Base-by-base conservation (phyloP, 805 yeast genomes). In the Danielia reshetovae region DNA sequence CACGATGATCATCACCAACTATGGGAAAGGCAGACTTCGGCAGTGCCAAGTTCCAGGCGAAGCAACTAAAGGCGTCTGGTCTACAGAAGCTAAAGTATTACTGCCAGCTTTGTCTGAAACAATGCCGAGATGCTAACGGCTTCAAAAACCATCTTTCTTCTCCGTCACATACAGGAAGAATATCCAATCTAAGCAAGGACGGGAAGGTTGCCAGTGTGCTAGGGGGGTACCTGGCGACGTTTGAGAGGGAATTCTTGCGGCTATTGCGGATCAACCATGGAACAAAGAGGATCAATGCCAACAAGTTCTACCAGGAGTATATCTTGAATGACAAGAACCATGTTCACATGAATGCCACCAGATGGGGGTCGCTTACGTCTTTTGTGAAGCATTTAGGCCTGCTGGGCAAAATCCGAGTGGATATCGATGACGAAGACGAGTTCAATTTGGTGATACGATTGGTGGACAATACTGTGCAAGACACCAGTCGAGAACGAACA, bases 121-220 rank as follows among this genome's bases (percentile, higher is more conserved):
- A 93, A 61, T 89, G 97, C 56, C 66, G 97, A 36, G 99, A 94
- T 56, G 95, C 85, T 43, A 90, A 93, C 60, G 99, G 98, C 17
- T 93, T 85, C 66, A 82, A 84, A 50, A 83, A 90, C 50, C 99
- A 93, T 57, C 71, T 81, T n/a, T 70, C 72, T 43, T 79, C 95
- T n/a, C 86, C 85, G 29, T 68, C 84, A 2, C 99, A 93, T 54
- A 59, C 74, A 30, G 73, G 75, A 13, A 75, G 74, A 34, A 73
- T 84, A 6, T 43, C 49, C 27, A 48, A 51, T 21, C 36, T 60
- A 4, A 48, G 60, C 32, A 45, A 54, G 28, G 58, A 69, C 13
- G 65, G 70, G 4, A 56, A 77, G 5, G 70, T 72, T 0, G 61
- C 65, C 5, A 59, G 59, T 10, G 74, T 77, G 12, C 65, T 86